Conservation (phyloP, 2,329 filamentous ascomycete genomes). For the Madurella fahalii region DNA sequence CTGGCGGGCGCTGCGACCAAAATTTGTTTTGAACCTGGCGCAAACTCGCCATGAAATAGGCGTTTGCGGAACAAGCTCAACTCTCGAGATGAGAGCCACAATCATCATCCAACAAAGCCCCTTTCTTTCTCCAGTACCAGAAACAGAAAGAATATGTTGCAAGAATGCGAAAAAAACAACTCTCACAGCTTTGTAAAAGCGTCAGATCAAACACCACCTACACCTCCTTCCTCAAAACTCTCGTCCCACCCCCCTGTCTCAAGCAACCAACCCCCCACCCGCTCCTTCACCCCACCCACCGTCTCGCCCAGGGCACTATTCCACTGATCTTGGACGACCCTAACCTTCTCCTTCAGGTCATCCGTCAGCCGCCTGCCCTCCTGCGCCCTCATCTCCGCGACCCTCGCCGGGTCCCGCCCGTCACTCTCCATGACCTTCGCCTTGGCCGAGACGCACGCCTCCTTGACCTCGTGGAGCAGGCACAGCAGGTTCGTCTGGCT, state of each 20-base stretch:
- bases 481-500: constrained; percentile 88
- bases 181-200: too few relatives aligned
- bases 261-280: constrained; percentile 69
- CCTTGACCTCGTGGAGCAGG: constrained; percentile 84
- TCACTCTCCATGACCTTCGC: constrained; percentile 62
- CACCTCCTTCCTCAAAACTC: constrained; percentile 56
- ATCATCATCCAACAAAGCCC: too few relatives aligned
- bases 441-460: constrained; percentile 67
- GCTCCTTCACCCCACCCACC: constrained; percentile 67
- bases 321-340: constrained; percentile 89
- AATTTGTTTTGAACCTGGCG: too few relatives aligned
- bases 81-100: too few relatives aligned
- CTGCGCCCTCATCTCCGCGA: constrained; percentile 55
- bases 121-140: too few relatives aligned
- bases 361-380: constrained; percentile 71
- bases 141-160: too few relatives aligned
- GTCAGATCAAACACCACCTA: constrained; percentile 40
- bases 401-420: constrained; percentile 41
- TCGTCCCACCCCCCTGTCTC: constrained; percentile 88
- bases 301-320: constrained; percentile 75
- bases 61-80: too few relatives aligned
- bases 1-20: too few relatives aligned
- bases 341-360: constrained; percentile 90
- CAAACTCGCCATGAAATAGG: too few relatives aligned
- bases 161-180: too few relatives aligned